Evolutionary conservation across 345 rosid genomes (phyloP).

Genomic region (Durio zibethinus): DNA sequence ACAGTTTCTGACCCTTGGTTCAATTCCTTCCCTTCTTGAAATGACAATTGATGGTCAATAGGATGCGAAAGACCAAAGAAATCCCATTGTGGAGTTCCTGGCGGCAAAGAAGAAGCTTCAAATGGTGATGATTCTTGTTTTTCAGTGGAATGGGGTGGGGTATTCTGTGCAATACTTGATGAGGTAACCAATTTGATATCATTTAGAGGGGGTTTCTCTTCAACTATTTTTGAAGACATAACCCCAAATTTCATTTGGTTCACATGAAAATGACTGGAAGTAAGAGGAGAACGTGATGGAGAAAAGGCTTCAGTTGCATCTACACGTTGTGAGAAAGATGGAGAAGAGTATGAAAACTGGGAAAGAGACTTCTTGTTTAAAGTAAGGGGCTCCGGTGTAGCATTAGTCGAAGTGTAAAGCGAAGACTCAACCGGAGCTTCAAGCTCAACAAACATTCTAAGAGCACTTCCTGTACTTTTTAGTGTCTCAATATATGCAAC

Average conservation of each 20-base stretch:
- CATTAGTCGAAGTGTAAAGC: constrained; percentile 68
- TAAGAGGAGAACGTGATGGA: constrained; percentile 60
- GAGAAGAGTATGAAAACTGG: constrained; percentile 61
- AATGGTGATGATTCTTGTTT: constrained; percentile 44
- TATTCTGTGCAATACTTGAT: constrained; percentile 45
- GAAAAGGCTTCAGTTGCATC: constrained; percentile 47
- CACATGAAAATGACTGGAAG: constrained; percentile 45
- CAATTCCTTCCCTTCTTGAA: constrained; percentile 43
- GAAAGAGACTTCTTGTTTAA: constrained; percentile 57
- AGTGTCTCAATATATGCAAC: constrained; percentile 66
- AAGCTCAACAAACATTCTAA: constrained; percentile 72
- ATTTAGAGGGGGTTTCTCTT: constrained; percentile 63
- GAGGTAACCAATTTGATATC: constrained; percentile 48
- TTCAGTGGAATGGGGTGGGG: constrained; percentile 37
- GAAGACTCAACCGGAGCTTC: constrained; percentile 75
- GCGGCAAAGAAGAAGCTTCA: constrained; percentile 48
- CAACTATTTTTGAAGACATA: constrained; percentile 57
- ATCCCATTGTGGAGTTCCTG: constrained; percentile 80
- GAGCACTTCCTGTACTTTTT: constrained; percentile 65
- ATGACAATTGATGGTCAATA: constrained; percentile 53
- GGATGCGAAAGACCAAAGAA: constrained; percentile 73
- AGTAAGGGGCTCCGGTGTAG: constrained; percentile 70
- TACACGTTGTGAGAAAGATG: constrained; percentile 49
- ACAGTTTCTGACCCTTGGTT: constrained; percentile 36
- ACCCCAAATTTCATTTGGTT: constrained; percentile 67